Conservation (phyloP, 225 moss, liverwort and hornwort genomes). For the Sphagnum contortum region DNA sequence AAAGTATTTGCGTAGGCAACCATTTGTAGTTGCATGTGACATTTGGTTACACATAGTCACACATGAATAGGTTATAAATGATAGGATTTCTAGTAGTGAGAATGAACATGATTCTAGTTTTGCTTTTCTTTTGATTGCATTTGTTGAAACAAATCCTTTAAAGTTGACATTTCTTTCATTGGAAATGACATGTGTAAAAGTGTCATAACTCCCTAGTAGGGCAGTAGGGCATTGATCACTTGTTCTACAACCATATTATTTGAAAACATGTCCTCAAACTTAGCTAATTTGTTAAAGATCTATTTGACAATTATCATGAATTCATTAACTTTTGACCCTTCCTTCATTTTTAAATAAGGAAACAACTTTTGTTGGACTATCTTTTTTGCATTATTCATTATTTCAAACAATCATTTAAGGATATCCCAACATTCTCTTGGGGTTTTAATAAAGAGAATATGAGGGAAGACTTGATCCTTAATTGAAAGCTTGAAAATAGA, state of each 20-base stretch:
- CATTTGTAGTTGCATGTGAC: no score
- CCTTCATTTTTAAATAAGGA: not conserved
- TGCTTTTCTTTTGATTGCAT: no score
- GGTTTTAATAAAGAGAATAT: not conserved
- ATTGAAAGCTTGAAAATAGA: not conserved
- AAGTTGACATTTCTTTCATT: not conserved
- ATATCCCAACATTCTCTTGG: not conserved
- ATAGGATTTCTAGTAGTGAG: no score
- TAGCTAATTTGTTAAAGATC: not conserved
- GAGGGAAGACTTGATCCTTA: not conserved
- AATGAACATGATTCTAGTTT: no score
- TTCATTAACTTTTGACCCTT: not conserved
- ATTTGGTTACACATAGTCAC: no score
- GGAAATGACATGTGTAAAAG: not conserved
- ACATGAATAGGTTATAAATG: no score
- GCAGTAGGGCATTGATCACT: not conserved
- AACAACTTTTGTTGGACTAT: not conserved
- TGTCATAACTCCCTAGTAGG: not conserved
- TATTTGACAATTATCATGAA: not conserved
- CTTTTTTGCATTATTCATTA: not conserved
- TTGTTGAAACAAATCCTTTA: not conserved
- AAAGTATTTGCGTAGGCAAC: no score
- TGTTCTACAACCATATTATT: not conserved
- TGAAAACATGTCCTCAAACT: not conserved
- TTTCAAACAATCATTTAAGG: not conserved